Evolutionary conservation across 2,329 filamentous ascomycete genomes (phyloP).

Genomic region (Diaporthe vaccinii): DNA sequence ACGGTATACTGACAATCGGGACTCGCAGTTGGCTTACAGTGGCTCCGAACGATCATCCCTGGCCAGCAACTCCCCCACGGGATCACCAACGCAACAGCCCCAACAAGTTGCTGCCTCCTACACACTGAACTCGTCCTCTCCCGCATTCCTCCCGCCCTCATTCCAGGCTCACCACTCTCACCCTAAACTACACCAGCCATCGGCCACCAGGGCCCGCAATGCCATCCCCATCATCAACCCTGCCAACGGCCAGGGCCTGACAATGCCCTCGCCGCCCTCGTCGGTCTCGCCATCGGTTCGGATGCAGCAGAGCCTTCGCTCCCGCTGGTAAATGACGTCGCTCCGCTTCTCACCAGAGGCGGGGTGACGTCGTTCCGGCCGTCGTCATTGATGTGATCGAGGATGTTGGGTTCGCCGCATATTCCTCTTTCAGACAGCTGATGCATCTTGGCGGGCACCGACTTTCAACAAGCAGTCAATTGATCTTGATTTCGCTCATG

Average conservation of each 20-base stretch:
- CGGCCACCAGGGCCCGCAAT: slow-evolving; percentile 90
- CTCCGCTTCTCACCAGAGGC: slow-evolving; percentile 51
- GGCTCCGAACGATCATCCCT: slow-evolving; percentile 91
- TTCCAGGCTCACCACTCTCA: slow-evolving; percentile 75
- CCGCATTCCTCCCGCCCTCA: slow-evolving; percentile 74
- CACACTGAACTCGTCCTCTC: slow-evolving; percentile 77
- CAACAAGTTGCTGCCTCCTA: slow-evolving; percentile 83
- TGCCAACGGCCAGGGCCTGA: slow-evolving; percentile 78
- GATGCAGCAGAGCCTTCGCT: slow-evolving; percentile 68
- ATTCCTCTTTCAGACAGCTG: slow-evolving; percentile 54
- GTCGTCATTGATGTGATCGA: slow-evolving; percentile 54
- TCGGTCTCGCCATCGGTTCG: slow-evolving; percentile 72
- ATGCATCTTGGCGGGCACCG: slow-evolving; percentile 65
- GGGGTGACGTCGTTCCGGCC: slow-evolving; percentile 51
- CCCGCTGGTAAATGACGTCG: slow-evolving; percentile 65
- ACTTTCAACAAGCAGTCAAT: slow-evolving; percentile 58
- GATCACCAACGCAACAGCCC: slow-evolving; percentile 90
- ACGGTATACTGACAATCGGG: slow-evolving; percentile 51
- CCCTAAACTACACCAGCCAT: slow-evolving; percentile 91
- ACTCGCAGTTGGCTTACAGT: slow-evolving; percentile 56
- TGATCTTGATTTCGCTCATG: slow-evolving; percentile 54
- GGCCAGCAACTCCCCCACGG: slow-evolving; percentile 92
- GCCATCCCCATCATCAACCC: slow-evolving; percentile 99
- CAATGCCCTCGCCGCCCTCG: slow-evolving; percentile 88
- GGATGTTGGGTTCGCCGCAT: slow-evolving; percentile 52